phyloP scores from a whole-genome alignment of 2,329 filamentous ascomycete genomes.

The Calonectria pseudoreteaudii region DNA sequence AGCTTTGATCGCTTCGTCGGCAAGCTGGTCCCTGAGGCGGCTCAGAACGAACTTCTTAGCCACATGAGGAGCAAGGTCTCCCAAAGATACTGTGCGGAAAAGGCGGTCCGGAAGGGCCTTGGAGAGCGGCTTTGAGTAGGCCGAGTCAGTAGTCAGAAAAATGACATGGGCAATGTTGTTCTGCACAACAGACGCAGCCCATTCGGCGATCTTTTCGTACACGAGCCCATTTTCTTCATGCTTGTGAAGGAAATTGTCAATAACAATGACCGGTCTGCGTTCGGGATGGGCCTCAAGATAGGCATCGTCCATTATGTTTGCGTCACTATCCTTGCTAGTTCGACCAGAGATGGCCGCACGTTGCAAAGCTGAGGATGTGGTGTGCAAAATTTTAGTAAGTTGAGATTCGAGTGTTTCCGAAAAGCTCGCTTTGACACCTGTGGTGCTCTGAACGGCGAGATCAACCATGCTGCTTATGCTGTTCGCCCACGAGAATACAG shows the following conservation, averaged over 20 bases:
- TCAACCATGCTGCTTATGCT: slow-evolving; percentile 93
- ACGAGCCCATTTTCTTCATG: slow-evolving; percentile 72
- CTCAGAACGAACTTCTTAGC: slow-evolving; percentile 92
- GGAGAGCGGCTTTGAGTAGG: slow-evolving; percentile 87
- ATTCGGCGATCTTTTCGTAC: slow-evolving; percentile 86
- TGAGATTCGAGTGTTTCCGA: slow-evolving; percentile 93
- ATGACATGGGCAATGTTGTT: slow-evolving; percentile 94
- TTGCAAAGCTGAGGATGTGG: slow-evolving; percentile 82
- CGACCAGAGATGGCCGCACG: slow-evolving; percentile 78
- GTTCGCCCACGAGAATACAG: slow-evolving; percentile 97
- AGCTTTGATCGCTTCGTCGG: slow-evolving; percentile 42
- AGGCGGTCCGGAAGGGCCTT: slow-evolving; percentile 92
- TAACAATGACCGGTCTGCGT: slow-evolving; percentile 82
- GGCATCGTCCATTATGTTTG: slow-evolving; percentile 80
- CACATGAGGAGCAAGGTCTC: slow-evolving; percentile 86
- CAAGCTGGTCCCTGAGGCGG: slow-evolving; percentile 70
- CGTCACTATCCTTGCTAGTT: slow-evolving; percentile 79
- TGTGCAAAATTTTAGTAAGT: slow-evolving; percentile 88
- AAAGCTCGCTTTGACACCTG: slow-evolving; percentile 93
- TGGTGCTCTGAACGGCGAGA: slow-evolving; percentile 91
- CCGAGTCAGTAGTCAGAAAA: slow-evolving; percentile 90
- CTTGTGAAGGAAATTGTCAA: slow-evolving; percentile 93
- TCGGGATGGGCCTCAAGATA: slow-evolving; percentile 93
- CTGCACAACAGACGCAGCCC: slow-evolving; percentile 87
- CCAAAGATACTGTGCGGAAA: slow-evolving; percentile 86